Evolutionary conservation across 768 basidiomycete species (phyloP).

Genomic region (Grammothele lineata): DNA sequence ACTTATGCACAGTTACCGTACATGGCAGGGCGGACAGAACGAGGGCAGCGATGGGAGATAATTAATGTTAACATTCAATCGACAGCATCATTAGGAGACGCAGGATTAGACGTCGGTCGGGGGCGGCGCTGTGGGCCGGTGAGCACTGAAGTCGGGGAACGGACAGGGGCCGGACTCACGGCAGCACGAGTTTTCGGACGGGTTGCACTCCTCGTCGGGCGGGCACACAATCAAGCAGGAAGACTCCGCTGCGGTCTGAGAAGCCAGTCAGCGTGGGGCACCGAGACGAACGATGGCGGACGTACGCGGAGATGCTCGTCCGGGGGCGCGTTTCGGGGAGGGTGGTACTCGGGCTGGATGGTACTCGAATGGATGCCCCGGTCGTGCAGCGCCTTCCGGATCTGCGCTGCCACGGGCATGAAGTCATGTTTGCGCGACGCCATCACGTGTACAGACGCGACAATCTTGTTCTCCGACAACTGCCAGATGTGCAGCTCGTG

Average conservation of each 20-base stretch:
- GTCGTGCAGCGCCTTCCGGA: constrained; percentile 79
- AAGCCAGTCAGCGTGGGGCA: neutral
- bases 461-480: constrained; percentile 89
- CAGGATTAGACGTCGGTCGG: constrained; percentile 36
- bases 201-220: constrained; percentile 61
- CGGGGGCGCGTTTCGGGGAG: constrained; percentile 33
- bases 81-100: too few relatives aligned
- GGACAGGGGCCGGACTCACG: constrained; percentile 46
- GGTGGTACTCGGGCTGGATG: constrained; percentile 84
- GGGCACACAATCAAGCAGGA: constrained; percentile 74
- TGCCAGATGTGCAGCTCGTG: constrained; percentile 99
- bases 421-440: constrained; percentile 81
- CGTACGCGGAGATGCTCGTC: constrained; percentile 50
- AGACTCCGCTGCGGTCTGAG: constrained; percentile 46
- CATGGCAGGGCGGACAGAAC: neutral
- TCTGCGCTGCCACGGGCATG: constrained; percentile 83
- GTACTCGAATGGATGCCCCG: constrained; percentile 94
- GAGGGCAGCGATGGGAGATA: constrained; percentile 5
- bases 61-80: too few relatives aligned
- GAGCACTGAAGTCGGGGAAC: constrained; percentile 1
- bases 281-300: constrained; percentile 1
- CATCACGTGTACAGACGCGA: constrained; percentile 94
- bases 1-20: neutral
- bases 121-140: constrained; percentile 40
- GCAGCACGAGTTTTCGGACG: constrained; percentile 71